These are phyloP conservation scores for Podila verticillata DNA, from an alignment of 192 early-diverging fungal species.

Conservation along the genomic window DNA sequence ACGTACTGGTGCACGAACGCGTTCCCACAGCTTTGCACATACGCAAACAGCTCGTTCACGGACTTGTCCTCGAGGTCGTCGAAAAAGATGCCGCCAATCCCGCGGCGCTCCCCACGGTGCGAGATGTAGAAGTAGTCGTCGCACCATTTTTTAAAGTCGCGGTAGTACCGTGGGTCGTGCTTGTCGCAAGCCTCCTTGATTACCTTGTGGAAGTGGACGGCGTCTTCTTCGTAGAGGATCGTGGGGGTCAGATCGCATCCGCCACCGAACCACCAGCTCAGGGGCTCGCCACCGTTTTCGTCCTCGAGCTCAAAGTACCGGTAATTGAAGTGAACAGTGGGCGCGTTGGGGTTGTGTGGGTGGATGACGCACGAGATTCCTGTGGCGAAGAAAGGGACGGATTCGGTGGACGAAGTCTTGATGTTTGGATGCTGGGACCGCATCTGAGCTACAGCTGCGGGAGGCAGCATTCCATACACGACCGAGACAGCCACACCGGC, in stretches of 20 bases:
- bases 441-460: conserved; percentile 87
- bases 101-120: conserved; percentile 90
- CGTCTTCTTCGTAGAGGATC: conserved; percentile 92
- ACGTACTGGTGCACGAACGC: conserved; percentile 86
- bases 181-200: conserved; percentile 93
- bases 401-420: conserved; percentile 53
- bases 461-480: conserved; percentile 83
- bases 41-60: conserved; percentile 83
- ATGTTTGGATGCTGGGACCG: conserved; percentile 80
- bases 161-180: conserved; percentile 86
- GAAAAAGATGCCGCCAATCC: conserved; percentile 98
- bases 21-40: conserved; percentile 84
- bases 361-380: conserved; percentile 95
- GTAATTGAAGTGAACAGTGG: conserved; percentile 97
- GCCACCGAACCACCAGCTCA: conserved; percentile 95
- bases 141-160: conserved; percentile 95
- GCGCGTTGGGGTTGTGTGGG: conserved; percentile 93
- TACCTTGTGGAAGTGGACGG: conserved; percentile 90
- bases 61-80: conserved; percentile 88
- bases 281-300: conserved; percentile 65
- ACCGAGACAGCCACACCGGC: conserved; percentile 94
- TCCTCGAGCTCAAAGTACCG: conserved; percentile 93
- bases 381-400: conserved; percentile 85
- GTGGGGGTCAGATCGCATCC: conserved; percentile 94
- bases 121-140: conserved; percentile 93